These are phyloP conservation scores for Hortaea werneckii DNA, from an alignment of 2,329 filamentous ascomycete species.

Conservation along the genomic window DNA sequence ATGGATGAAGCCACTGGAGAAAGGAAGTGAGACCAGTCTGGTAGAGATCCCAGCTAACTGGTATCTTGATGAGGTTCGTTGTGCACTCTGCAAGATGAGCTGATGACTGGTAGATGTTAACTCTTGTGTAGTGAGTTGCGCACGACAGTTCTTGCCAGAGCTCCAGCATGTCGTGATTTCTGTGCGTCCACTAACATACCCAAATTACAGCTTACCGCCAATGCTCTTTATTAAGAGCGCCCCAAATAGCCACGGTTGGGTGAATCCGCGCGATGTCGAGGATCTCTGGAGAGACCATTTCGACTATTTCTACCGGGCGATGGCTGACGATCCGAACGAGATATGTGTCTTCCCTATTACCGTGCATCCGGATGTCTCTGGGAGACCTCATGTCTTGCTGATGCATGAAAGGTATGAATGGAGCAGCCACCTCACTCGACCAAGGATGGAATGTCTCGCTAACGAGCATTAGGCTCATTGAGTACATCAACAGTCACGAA, in stretches of 20 bases:
- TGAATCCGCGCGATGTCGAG: constrained; percentile 34
- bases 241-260: constrained; percentile 28
- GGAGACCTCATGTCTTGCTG: constrained; percentile 38
- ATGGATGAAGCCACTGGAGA: constrained; percentile 32
- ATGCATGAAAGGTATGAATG: constrained; percentile 32
- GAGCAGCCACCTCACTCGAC: too few species aligned
- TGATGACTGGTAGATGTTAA: too few species aligned
- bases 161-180: too few species aligned
- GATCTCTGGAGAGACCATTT: constrained; percentile 39
- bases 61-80: constrained; percentile 40
- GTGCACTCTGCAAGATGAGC: too few species aligned
- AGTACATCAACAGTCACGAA: constrained; percentile 36
- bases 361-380: constrained; percentile 40
- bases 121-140: too few species aligned
- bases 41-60: constrained; percentile 40
- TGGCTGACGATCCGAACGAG: too few species aligned
- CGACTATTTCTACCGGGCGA: constrained; percentile 35
- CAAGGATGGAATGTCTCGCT: too few species aligned
- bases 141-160: too few species aligned
- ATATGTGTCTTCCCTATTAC: constrained; percentile 39
- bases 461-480: constrained; percentile 27
- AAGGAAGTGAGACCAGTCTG: constrained; percentile 23
- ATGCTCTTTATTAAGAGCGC: constrained; percentile 26
- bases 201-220: not conserved
- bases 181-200: too few species aligned